Base-by-base conservation (phyloP, 164 flowering plant genomes). In the Aristolochia fimbriata region DNA sequence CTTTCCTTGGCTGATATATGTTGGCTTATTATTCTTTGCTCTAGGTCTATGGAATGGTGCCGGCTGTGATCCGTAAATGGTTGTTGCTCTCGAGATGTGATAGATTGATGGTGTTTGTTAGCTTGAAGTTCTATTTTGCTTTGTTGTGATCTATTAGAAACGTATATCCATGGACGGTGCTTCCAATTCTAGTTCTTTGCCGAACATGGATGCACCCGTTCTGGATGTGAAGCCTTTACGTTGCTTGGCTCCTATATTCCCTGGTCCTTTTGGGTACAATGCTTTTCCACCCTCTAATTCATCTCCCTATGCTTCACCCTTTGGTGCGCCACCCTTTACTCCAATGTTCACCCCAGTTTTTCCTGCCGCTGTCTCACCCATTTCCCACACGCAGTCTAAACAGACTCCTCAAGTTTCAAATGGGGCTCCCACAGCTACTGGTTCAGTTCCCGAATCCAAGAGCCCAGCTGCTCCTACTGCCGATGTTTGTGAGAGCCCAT, bases 171-270 rank as follows among this genome's bases (percentile, higher is more conserved):
- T 62, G 65, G 65, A 55, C 6, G 59, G n/a, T 27, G 27, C 43
- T 21, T 51, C 50, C 4, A 50, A 51, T 51, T 37, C 51, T 47
- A 22, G 25, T 25, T 47, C 68, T 30, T 25, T 33, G 9, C 21
- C 57, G 17, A 11, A 22, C 1, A 91, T 83, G 45, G 87, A 84
- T 63, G 71, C 84, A 37, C 77, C 67, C 67, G 88, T 91, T 49
- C 65, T 83, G 65, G 76, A 84, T 74, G 86, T 91, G 17, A 87
- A 65, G 70, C 97, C 97, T 2, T 65, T 87, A 68, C 75, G 93
- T 20, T 55, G 73, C 61, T 75, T 91, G 59, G 77, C 51, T 45
- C 97, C 97, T 0, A 61, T 84, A 55, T 84, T 87, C 68, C 82
- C 92, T 21, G 62, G 76, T 33, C 63, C 78, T 7, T 61, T 71